phyloP scores from a whole-genome alignment of 2,329 filamentous ascomycete genomes.

The Dendrostoma leiphaemia region DNA sequence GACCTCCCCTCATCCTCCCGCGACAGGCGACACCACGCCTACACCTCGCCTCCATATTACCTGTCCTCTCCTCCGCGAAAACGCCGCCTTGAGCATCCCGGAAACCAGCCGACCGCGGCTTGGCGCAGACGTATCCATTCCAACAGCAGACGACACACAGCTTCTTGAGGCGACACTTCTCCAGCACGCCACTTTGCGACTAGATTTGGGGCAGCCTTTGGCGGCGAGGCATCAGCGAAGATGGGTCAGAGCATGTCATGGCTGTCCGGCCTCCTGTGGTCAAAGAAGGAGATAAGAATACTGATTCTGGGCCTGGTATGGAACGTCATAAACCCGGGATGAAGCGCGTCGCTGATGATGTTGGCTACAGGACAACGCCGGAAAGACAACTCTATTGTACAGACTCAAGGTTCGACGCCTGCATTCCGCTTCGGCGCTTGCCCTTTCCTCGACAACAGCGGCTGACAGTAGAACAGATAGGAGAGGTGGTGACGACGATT shows the following conservation, averaged over 20 bases:
- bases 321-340: slow-evolving; percentile 13
- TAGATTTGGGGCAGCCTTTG: slow-evolving; percentile 3
- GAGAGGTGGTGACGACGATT: slow-evolving; percentile 98
- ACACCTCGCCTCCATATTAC: not conserved
- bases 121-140: slow-evolving; percentile 8
- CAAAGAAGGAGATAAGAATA: slow-evolving; percentile 98
- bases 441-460: not conserved
- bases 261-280: slow-evolving; percentile 73
- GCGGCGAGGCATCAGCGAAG: slow-evolving; percentile 29
- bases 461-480: slow-evolving; percentile 62
- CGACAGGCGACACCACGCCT: not conserved
- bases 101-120: slow-evolving; percentile 9
- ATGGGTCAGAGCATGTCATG: slow-evolving; percentile 67
- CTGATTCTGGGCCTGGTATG: slow-evolving; percentile 86
- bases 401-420: slow-evolving; percentile 72
- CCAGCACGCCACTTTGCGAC: not conserved
- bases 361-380: slow-evolving; percentile 79
- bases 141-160: not conserved
- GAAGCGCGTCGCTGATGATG: slow-evolving; percentile 13
- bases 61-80: not conserved
- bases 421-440: not conserved
- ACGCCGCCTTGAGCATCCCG: not conserved
- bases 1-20: not conserved
- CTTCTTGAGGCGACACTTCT: slow-evolving; percentile 1
- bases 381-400: slow-evolving; percentile 96